phyloP scores from a whole-genome alignment of 345 rosid genomes.

The Camelina laxa region DNA sequence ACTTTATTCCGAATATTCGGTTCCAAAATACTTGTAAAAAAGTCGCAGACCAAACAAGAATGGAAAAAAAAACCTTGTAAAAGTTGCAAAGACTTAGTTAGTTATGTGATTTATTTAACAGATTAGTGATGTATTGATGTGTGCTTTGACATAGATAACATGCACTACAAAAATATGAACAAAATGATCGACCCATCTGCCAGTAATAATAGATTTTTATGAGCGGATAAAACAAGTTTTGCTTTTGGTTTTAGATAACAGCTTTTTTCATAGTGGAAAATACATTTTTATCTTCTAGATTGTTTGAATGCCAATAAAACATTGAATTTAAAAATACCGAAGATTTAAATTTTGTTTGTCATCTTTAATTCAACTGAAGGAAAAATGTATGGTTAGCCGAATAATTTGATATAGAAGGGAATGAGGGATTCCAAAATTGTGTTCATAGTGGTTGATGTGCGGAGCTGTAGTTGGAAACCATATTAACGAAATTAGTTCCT shows the following conservation, averaged over 20 bases:
- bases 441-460: too few relatives aligned
- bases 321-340: neutral
- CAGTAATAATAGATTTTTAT: neutral
- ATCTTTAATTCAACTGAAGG: too few relatives aligned
- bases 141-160: neutral
- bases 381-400: too few relatives aligned
- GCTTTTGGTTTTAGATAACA: constrained; percentile 10
- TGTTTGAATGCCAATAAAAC: neutral
- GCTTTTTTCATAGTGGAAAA: constrained; percentile 12
- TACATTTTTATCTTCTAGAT: neutral
- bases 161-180: neutral
- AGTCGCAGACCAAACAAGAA: too few relatives aligned
- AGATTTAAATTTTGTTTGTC: neutral
- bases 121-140: neutral
- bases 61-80: too few relatives aligned
- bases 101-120: neutral
- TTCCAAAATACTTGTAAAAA: neutral
- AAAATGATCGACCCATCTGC: neutral
- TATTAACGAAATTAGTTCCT: too few relatives aligned
- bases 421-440: too few relatives aligned
- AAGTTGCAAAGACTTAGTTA: neutral
- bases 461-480: neutral
- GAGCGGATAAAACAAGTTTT: neutral
- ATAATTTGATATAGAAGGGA: too few relatives aligned
- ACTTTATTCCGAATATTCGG: constrained; percentile 31